Evolutionary conservation across 2,329 filamentous ascomycete genomes (phyloP), one percentile per base, ranked within the genome.

Genomic region (Periglandula ipomoeae): DNA sequence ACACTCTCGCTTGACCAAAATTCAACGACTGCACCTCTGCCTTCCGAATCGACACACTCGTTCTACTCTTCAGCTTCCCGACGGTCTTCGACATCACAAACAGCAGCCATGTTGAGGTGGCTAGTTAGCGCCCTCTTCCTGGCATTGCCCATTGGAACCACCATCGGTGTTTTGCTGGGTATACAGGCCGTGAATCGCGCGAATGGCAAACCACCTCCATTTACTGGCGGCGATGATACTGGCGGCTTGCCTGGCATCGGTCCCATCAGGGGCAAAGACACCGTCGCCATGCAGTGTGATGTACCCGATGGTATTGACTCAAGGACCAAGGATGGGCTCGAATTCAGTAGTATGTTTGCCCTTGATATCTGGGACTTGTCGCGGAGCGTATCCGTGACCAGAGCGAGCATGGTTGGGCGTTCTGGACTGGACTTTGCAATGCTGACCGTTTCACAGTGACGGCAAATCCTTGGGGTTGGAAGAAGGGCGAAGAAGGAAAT

Each of bases 381-480:
- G 7, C 17, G 15, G 13, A 35, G 24, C 27, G 13, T 8, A 17
- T 15, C 23, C 22, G 8, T 24, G 20, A 8, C 11, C 22, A 9
- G 23, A 20, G 39, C 43, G n/a, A n/a, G 23, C 9, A 11, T 22
- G 9, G 3, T 30, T 2, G 13, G 24, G 24, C 9, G 11, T 3
- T 17, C 20, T 7, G 15, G 7, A 5, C 30, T n/a, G 13, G 5
- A 19, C n/a, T n/a, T 13, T n/a, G 8, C 0, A 17, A 39, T 30
- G 35, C 44, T 47, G 20, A 47, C 45, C 15, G 38, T 5, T 32
- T 11, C 8, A 15, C 50, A 78, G 75, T 77, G 48, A 78, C 78
- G 56, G 75, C 75, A 42, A 78, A 78, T 54, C 75, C 76, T 61
- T 78, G 75, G 75, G 73, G 72, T 54, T 68, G 71, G 57, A 54